Base-by-base conservation (phyloP, 768 basidiomycete genomes). In the Myochromella boudieri region DNA sequence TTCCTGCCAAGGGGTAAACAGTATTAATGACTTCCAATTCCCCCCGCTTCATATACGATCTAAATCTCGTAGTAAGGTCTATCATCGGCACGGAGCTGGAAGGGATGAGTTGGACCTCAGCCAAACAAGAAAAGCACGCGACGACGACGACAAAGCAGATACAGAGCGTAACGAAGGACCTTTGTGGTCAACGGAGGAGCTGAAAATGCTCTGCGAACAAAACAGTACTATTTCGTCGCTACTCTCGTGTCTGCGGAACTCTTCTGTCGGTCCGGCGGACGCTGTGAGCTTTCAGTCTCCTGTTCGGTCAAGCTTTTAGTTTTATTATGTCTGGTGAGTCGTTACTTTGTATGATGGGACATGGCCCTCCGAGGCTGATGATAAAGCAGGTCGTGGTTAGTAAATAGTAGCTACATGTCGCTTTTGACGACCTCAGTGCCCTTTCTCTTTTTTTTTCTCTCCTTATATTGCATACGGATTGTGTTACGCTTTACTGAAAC, bases 191-290 rank as follows among this genome's bases (percentile, higher is more conserved):
- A 83, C 88, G n/a, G 81, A 82, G 46, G 94, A 95, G 58, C 67
- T 98, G 50, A 84, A 90, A 60, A 66, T 86, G 57, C 80, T 89
- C 25, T 95, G 92, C 61, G 81, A 84, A 54, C 94, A 97, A 65
- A 98, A 97, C 58, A 93, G 92, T 60, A 76, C 88, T 11, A 82
- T 97, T 28, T 79, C 89, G 3, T 69, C 82, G 26, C 80, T 94
- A 44, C 74, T 95, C 37, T 78, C 83, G 41, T 75, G 77, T 52
- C 63, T 89, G 37, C 78, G 81, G 59, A 74, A 77, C 10, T 74
- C 73, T 10, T 60, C 69, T 29, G 67, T 75, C 36, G 77, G 72
- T 49, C 65, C 66, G 43, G 63, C 61, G n/a, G 48, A 56, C n/a
- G 17, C 12, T 7, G 25, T 14, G 27, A 36, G 32, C 36, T 54